A percentile compares a stretch with the other conserved stretches of the same genome.
These are phyloP conservation scores for Fomitopsis serialis DNA, from an alignment of 768 basidiomycete genomes.

Conservation along the genomic window DNA sequence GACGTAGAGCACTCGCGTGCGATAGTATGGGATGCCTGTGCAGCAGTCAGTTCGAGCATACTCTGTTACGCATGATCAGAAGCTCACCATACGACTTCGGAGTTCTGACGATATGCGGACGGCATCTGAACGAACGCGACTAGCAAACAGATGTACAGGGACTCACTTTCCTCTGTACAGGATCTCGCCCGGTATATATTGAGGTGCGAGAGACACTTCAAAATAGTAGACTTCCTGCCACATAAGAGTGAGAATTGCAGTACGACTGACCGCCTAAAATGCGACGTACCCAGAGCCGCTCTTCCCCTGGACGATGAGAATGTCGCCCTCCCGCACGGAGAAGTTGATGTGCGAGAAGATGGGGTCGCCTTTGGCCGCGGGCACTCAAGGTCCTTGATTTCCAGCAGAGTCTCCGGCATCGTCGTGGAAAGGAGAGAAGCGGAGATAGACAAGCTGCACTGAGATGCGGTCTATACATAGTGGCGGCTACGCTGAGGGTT, in stretches of 20 bases:
- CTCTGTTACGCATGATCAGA: not conserved
- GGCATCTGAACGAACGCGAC: no score
- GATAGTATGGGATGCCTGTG: slow-evolving; percentile 69
- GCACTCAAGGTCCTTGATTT: slow-evolving; percentile 48
- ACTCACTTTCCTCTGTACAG: slow-evolving; percentile 60
- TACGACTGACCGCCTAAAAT: not conserved
- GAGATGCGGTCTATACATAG: no score
- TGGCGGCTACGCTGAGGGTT: no score
- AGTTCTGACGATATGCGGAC: slow-evolving; percentile 31
- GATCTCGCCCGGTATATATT: slow-evolving; percentile 65
- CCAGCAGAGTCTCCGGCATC: slow-evolving; percentile 34
- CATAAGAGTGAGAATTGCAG: not conserved
- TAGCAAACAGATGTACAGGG: not conserved
- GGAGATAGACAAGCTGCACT: no score
- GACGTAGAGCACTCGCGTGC: slow-evolving; percentile 78
- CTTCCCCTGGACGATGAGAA: slow-evolving; percentile 72
- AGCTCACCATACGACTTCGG: slow-evolving; percentile 43
- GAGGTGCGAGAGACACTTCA: slow-evolving; percentile 83
- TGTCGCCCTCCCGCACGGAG: slow-evolving; percentile 62
- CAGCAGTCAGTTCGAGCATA: not conserved
- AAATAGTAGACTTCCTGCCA: slow-evolving; percentile 59
- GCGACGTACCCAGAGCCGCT: slow-evolving; percentile 64
- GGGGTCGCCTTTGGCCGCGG: slow-evolving; percentile 35
- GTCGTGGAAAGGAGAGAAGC: not conserved
- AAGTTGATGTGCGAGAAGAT: slow-evolving; percentile 63